Conservation (phyloP, 371 early-diverging fungal genomes). For the Circinella minor region DNA sequence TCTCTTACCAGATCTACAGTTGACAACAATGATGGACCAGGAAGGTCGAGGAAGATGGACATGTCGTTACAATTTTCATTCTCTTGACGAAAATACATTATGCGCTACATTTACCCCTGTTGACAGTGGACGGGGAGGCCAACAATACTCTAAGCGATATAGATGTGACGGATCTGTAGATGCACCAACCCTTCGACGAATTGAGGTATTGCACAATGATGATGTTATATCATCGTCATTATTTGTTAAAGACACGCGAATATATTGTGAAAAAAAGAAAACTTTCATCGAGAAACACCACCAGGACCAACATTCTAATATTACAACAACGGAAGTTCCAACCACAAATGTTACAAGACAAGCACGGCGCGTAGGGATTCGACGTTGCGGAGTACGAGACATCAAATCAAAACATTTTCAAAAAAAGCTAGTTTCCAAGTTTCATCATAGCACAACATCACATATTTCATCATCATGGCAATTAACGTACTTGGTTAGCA, state of each 20-base stretch:
- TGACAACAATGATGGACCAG: conserved; percentile 20
- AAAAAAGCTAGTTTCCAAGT: conserved; percentile 6
- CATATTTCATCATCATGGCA: conserved; percentile 1
- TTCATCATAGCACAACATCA: neutral
- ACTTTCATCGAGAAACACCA: neutral
- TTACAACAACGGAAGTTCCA: too few species aligned
- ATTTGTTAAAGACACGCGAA: neutral
- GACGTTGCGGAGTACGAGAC: conserved; percentile 9
- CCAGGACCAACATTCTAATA: too few species aligned
- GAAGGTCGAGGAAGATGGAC: conserved; percentile 20
- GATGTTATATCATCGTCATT: neutral
- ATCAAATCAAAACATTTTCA: neutral
- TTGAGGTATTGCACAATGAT: neutral
- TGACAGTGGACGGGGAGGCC: neutral
- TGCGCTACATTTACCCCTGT: conserved; percentile 16
- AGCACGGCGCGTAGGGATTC: conserved; percentile 9
- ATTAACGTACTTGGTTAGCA: conserved; percentile 1
- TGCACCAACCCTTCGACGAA: conserved; percentile 10
- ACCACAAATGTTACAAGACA: neutral
- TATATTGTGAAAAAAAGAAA: conserved; percentile 1
- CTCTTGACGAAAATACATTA: conserved; percentile 16
- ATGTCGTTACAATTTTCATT: conserved; percentile 6
- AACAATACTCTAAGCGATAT: conserved; percentile 14
- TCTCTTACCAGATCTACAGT: conserved; percentile 14
- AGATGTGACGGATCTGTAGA: conserved; percentile 13